Conservation (phyloP, 2,329 filamentous ascomycete species). For the Penicillium palitans region DNA sequence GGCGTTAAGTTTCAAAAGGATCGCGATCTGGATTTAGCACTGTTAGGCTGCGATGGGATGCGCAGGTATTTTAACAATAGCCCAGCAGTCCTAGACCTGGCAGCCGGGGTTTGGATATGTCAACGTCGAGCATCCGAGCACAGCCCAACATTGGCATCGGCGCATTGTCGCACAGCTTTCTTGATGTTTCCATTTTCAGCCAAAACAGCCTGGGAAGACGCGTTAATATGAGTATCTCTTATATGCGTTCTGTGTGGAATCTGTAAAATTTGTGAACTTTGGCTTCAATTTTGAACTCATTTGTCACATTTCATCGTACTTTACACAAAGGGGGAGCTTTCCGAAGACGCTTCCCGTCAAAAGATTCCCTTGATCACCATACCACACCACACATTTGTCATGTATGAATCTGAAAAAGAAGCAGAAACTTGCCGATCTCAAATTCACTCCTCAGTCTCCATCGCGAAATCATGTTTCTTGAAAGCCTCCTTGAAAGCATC, state of each 20-base stretch:
- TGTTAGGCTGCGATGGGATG: background rate
- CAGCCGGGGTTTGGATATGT: too few species aligned
- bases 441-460: slow-evolving; percentile 32
- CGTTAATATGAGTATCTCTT: background rate
- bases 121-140: background rate
- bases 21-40: background rate
- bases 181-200: background rate
- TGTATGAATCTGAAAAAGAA: background rate
- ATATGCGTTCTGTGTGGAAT: background rate
- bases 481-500: slow-evolving; percentile 79
- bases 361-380: background rate
- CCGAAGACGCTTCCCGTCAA: background rate
- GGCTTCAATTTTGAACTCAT: slow-evolving; percentile 2
- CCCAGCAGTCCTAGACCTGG: too few species aligned
- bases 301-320: slow-evolving; percentile 9
- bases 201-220: background rate
- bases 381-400: background rate
- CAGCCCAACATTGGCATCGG: background rate
- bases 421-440: background rate
- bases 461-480: slow-evolving; percentile 81
- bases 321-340: background rate
- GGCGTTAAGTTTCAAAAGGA: background rate
- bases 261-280: background rate
- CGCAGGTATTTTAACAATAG: background rate
- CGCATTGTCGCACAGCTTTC: background rate